These are phyloP conservation scores for Penicillium pulvis DNA, from an alignment of 495 filamentous ascomycete genomes.

Conservation along the genomic window DNA sequence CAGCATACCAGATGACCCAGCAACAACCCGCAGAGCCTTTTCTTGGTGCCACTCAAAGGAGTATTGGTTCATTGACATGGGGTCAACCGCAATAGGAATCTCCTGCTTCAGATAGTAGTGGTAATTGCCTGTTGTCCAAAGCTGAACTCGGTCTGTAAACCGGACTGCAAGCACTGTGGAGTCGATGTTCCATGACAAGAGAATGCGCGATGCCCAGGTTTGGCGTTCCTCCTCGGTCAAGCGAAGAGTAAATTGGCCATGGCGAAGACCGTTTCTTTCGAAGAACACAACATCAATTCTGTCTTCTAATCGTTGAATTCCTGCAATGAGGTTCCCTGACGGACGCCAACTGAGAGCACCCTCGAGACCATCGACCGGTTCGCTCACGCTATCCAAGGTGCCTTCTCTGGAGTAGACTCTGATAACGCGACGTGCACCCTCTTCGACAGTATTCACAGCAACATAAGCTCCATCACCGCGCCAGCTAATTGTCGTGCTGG, in stretches of 20 bases:
- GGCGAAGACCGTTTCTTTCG: conserved; percentile 90
- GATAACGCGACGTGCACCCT: conserved; percentile 68
- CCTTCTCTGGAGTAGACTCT: conserved; percentile 91
- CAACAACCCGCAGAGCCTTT: conserved; percentile 66
- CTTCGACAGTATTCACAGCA: conserved; percentile 77
- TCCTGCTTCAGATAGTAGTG: conserved; percentile 99
- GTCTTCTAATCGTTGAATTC: conserved; percentile 70
- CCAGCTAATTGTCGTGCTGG: conserved; percentile 77
- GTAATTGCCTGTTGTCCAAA: conserved; percentile 98
- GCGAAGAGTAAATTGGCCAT: conserved; percentile 85
- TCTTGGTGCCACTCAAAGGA: conserved; percentile 81
- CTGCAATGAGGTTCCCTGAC: conserved; percentile 83
- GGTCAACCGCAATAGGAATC: conserved; percentile 46
- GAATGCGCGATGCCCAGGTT: conserved; percentile 58
- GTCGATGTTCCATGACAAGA: conserved; percentile 83
- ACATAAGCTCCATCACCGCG: conserved; percentile 92
- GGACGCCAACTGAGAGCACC: conserved; percentile 89
- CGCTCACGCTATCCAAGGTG: conserved; percentile 83
- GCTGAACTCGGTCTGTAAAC: conserved; percentile 72
- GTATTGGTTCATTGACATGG: conserved; percentile 29
- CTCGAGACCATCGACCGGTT: conserved; percentile 89
- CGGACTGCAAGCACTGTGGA: conserved; percentile 86
- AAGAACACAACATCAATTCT: conserved; percentile 89
- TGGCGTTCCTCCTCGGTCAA: conserved; percentile 59
- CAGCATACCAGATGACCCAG: conserved; percentile 44